These are phyloP conservation scores for Eucalyptus erythrocorys DNA, from an alignment of 345 rosid genomes.

Conservation along the genomic window DNA sequence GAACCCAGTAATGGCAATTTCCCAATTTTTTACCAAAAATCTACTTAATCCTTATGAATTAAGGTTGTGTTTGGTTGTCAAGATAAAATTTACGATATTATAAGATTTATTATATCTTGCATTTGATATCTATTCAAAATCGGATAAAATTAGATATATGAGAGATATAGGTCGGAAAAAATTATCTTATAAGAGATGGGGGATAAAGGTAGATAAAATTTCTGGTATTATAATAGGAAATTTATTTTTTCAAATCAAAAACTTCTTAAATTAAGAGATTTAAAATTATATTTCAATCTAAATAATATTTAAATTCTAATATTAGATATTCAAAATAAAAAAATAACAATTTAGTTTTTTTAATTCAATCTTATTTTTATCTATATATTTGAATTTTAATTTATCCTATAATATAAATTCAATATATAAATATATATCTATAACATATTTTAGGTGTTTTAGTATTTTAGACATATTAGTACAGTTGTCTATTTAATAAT, in stretches of 20 bases:
- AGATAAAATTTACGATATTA: accelerated
- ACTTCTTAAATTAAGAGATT: too few relatives aligned
- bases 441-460: too few relatives aligned
- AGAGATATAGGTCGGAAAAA: accelerated
- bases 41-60: not conserved
- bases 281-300: too few relatives aligned
- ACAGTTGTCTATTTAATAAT: accelerated
- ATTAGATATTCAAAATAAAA: too few relatives aligned
- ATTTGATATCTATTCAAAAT: accelerated
- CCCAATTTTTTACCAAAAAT: not conserved
- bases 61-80: accelerated
- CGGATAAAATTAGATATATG: accelerated
- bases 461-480: too few relatives aligned
- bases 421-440: too few relatives aligned
- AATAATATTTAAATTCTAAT: too few relatives aligned
- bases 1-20: not conserved
- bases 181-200: accelerated
- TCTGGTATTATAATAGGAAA: accelerated
- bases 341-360: too few relatives aligned
- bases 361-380: too few relatives aligned
- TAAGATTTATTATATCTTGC: accelerated
- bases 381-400: too few relatives aligned
- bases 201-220: accelerated
- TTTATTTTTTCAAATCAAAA: too few relatives aligned
- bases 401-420: too few relatives aligned